A percentile compares a stretch with the other conserved stretches of the same genome.
phyloP scores from a whole-genome alignment of 2,329 filamentous ascomycete species.

The Hypoxylon sp. region DNA sequence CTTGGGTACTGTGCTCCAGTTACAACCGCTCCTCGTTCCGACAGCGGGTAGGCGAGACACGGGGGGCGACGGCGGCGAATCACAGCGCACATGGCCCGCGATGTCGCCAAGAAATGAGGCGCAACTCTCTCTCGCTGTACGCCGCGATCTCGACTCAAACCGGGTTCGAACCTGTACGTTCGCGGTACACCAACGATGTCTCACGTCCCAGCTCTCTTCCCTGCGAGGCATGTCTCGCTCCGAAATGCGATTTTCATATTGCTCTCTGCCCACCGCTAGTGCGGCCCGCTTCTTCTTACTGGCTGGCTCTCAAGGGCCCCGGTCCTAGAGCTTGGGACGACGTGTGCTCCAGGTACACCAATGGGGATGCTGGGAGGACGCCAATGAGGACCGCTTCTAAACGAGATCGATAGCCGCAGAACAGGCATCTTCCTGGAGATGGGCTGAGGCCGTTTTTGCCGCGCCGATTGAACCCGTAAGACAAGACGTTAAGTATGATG shows the following conservation, averaged over 20 bases:
- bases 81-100: constrained; percentile 27
- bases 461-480: constrained; percentile 22
- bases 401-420: constrained; percentile 16
- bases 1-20: constrained; percentile 29
- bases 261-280: constrained; percentile 14
- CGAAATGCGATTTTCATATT: constrained; percentile 17
- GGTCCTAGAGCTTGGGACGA: neutral
- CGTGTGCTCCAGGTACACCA: constrained; percentile 21
- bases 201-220: constrained; percentile 23
- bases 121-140: constrained; percentile 27
- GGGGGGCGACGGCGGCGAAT: constrained; percentile 32
- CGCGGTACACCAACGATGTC: constrained; percentile 39
- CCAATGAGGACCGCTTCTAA: constrained; percentile 30
- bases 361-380: constrained; percentile 1
- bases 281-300: constrained; percentile 7
- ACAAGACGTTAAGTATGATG: constrained; percentile 28
- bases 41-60: constrained; percentile 41
- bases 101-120: constrained; percentile 40
- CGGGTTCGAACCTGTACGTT: constrained; percentile 26
- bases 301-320: constrained; percentile 12
- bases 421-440: constrained; percentile 24
- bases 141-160: constrained; percentile 31
- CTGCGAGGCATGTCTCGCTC: constrained; percentile 32
- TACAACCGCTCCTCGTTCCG: constrained; percentile 27
- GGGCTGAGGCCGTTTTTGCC: neutral